These are phyloP conservation scores for Decorospora gaudefroyi DNA, from an alignment of 2,329 filamentous ascomycete genomes.

Conservation along the genomic window DNA sequence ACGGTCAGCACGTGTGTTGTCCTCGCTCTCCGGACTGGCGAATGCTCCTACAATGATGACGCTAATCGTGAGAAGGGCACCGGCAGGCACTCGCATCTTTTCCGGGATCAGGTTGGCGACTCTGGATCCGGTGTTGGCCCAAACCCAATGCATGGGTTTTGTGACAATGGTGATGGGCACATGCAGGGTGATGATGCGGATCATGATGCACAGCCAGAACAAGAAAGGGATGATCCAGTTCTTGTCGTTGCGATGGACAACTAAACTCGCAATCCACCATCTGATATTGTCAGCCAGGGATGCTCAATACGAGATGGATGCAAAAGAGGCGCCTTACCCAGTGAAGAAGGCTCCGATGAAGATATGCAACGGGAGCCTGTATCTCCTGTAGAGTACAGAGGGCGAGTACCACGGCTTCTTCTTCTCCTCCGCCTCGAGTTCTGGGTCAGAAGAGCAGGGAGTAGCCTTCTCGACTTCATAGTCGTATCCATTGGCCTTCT, in stretches of 20 bases:
- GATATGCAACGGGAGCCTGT: constrained; percentile 50
- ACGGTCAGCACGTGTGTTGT: constrained; percentile 80
- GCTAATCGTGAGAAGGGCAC: constrained; percentile 65
- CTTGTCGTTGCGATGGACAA: constrained; percentile 71
- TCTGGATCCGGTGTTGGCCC: constrained; percentile 66
- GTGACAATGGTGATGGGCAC: constrained; percentile 69
- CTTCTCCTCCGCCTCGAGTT: constrained; percentile 18
- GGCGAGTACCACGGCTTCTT: constrained; percentile 28
- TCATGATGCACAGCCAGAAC: constrained; percentile 72
- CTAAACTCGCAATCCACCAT: constrained; percentile 78
- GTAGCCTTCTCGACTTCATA: constrained; percentile 50
- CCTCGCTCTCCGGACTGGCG: constrained; percentile 67
- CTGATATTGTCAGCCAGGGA: constrained; percentile 39
- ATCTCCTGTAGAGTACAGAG: constrained; percentile 42
- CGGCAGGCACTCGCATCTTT: constrained; percentile 65
- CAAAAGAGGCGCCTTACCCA: constrained; percentile 49
- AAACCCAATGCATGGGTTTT: constrained; percentile 67
- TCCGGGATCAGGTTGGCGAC: constrained; percentile 67
- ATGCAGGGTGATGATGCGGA: constrained; percentile 76
- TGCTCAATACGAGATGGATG: constrained; percentile 5
- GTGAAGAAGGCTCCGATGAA: constrained; percentile 57
- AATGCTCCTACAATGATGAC: constrained; percentile 81
- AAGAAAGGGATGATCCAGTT: constrained; percentile 87
- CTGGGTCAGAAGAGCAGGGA: constrained; percentile 34
- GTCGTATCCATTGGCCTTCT: constrained; percentile 42